These are phyloP conservation scores for Vitis vinifera DNA, from an alignment of 164 flowering plant species.

Conservation along the genomic window DNA sequence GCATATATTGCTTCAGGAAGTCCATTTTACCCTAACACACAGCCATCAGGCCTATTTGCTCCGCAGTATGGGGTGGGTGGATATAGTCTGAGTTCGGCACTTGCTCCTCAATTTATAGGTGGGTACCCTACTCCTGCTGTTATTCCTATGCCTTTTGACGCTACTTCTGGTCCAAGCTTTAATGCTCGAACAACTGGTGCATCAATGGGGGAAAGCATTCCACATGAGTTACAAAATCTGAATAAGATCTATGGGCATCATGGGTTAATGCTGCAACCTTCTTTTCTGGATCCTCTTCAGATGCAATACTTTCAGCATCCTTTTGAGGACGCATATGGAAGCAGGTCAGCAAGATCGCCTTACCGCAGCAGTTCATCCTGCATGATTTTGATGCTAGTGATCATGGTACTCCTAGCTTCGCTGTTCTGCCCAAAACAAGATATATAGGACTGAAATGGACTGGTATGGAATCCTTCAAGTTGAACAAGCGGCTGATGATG, in stretches of 20 bases:
- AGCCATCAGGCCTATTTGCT: constrained; percentile 49
- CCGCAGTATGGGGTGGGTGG: constrained; percentile 68
- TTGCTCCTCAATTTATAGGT: constrained; percentile 57
- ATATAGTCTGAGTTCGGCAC: constrained; percentile 48
- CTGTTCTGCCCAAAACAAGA: constrained; percentile 35
- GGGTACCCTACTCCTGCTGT: constrained; percentile 59
- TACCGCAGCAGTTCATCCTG: no score
- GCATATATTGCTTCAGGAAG: constrained; percentile 63
- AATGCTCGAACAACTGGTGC: constrained; percentile 30
- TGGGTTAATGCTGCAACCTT: constrained; percentile 55
- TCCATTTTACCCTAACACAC: constrained; percentile 59
- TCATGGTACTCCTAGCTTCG: constrained; percentile 19
- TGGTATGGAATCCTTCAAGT: constrained; percentile 57
- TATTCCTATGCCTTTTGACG: constrained; percentile 49
- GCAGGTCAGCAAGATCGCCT: no score
- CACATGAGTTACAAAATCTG: constrained; percentile 46
- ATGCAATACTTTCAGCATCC: constrained; percentile 63
- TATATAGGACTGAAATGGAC: constrained; percentile 35
- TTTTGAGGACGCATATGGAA: constrained; percentile 43
- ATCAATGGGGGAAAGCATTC: constrained; percentile 37
- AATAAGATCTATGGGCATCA: constrained; percentile 65
- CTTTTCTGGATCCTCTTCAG: constrained; percentile 55
- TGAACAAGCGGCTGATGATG: constrained; percentile 41
- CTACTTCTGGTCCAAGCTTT: constrained; percentile 43
- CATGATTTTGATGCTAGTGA: no score